Evolutionary conservation across 2,329 filamentous ascomycete species (phyloP), one percentile per base, ranked within the genome.

Genomic region (Exserohilum turcica): DNA sequence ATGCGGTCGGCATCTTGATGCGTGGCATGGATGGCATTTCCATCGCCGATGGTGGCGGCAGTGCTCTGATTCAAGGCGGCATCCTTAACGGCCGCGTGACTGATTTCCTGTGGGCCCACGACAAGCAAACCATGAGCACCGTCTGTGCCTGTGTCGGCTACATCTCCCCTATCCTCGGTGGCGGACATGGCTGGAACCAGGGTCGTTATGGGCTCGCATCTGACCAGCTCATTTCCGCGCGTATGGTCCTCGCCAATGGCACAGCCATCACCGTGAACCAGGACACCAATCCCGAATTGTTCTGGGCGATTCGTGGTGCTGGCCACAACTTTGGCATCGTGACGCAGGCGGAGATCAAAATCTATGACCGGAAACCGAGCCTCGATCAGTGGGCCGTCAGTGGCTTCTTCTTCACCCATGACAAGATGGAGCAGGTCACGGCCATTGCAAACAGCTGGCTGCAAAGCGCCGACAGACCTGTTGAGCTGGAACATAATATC

Each of bases 121-220:
- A 70, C 12, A 74, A 74, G 42, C 51, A 59, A 45, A 57, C 59
- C 27, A 56, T 55, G 36, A 64, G 59, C 1, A 58, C 54, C 2
- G 57, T 48, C 10, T 68, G 64, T 35, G 66, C 61, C 31, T 70
- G 67, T 18, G 61, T 63, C 12, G 84, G 84, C 2, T 80, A 86
- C 12, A 81, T 83, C 1, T 83, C 81, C 0, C 75, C 86, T 5
- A 79, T 80, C 0, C 74, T 86, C 1, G 82, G 82, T 9, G 84
- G 83, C 21, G 84, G 84, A 0, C 83, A 83, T 57, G 83, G 84
- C 3, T 79, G 79, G 71, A 70, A 86, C 10, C 79, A 78, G 43
- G 80, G 82, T 0, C 70, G 74, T 15, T 74, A 84, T 42, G 68
- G 68, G 3, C 59, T 68, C 0, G 56, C 60, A n/a, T 43, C 58